phyloP scores from a whole-genome alignment of 352 stramenopile species.

The Thalassiosira livingstoniorum region DNA sequence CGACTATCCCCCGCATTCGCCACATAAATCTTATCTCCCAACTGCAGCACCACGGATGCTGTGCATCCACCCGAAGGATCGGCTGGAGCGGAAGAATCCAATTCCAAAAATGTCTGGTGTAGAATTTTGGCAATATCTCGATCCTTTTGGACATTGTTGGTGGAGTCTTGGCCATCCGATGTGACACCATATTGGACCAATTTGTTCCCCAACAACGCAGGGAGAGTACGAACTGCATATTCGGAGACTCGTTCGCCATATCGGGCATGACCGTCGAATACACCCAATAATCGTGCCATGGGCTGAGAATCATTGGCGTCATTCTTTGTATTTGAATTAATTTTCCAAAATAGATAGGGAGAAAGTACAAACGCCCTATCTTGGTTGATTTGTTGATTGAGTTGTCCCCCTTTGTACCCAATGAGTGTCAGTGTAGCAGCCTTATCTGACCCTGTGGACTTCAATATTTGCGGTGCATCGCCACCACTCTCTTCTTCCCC shows the following conservation, averaged over 20 bases:
- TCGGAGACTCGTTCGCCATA: slow-evolving; percentile 73
- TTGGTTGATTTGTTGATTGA: slow-evolving; percentile 82
- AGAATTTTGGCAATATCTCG: slow-evolving; percentile 56
- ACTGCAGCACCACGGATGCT: slow-evolving; percentile 67
- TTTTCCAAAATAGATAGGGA: slow-evolving; percentile 66
- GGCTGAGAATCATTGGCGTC: slow-evolving; percentile 16
- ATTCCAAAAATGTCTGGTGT: slow-evolving; percentile 75
- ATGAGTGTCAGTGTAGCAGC: slow-evolving; percentile 76
- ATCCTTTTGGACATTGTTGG: slow-evolving; percentile 35
- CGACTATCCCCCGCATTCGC: slow-evolving; percentile 81
- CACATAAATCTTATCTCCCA: slow-evolving; percentile 73
- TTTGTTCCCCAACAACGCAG: slow-evolving; percentile 65
- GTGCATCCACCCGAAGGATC: slow-evolving; percentile 76
- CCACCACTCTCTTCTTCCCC: slow-evolving; percentile 2
- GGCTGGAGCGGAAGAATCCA: slow-evolving; percentile 71
- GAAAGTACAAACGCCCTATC: slow-evolving; percentile 73
- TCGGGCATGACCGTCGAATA: slow-evolving; percentile 81
- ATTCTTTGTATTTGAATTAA: slow-evolving; percentile 21
- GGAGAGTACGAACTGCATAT: slow-evolving; percentile 68
- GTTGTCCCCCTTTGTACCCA: slow-evolving; percentile 77
- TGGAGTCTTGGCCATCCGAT: neutral
- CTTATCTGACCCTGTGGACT: slow-evolving; percentile 61
- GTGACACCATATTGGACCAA: slow-evolving; percentile 47
- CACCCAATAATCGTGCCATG: slow-evolving; percentile 67
- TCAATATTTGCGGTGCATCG: slow-evolving; percentile 46